A percentile compares a stretch with the other conserved stretches of the same genome.
Evolutionary conservation across 2,329 filamentous ascomycete genomes (phyloP).

Genomic region (Xylaria sp.): DNA sequence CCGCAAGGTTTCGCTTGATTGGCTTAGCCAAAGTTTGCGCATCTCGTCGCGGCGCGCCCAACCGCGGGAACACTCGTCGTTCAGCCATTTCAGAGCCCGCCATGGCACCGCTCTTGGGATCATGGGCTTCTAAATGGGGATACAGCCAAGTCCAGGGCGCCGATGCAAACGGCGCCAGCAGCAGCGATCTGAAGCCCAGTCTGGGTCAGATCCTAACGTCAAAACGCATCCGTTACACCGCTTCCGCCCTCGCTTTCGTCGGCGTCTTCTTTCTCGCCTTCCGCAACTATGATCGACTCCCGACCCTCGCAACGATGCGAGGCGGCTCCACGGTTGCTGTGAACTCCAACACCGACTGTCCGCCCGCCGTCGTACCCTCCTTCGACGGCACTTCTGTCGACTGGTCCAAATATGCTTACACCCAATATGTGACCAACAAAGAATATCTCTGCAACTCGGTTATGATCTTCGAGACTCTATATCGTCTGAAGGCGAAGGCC

Average conservation of each 20-base stretch:
- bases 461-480: slow-evolving; percentile 61
- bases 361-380: slow-evolving; percentile 41
- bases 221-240: slow-evolving; percentile 49
- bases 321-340: slow-evolving; percentile 32
- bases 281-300: slow-evolving; percentile 48
- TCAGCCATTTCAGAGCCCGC: slow-evolving; percentile 30
- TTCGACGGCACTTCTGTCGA: slow-evolving; percentile 48
- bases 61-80: not conserved
- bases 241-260: slow-evolving; percentile 42
- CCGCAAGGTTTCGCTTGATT: slow-evolving; percentile 15
- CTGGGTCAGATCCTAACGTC: slow-evolving; percentile 52
- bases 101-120: slow-evolving; percentile 49
- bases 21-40: slow-evolving; percentile 22
- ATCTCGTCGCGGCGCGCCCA: not conserved
- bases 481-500: slow-evolving; percentile 55
- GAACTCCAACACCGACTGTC: slow-evolving; percentile 40
- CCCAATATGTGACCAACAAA: slow-evolving; percentile 61
- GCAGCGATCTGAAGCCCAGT: slow-evolving; percentile 48
- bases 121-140: slow-evolving; percentile 47
- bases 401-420: slow-evolving; percentile 60
- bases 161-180: slow-evolving; percentile 38
- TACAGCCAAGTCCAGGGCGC: slow-evolving; percentile 44
- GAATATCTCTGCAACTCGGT: slow-evolving; percentile 62
- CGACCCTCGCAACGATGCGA: slow-evolving; percentile 45
- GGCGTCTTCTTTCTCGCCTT: slow-evolving; percentile 47